Evolutionary conservation across 441 rosid species (phyloP).

Genomic region (Gossypium aridum): DNA sequence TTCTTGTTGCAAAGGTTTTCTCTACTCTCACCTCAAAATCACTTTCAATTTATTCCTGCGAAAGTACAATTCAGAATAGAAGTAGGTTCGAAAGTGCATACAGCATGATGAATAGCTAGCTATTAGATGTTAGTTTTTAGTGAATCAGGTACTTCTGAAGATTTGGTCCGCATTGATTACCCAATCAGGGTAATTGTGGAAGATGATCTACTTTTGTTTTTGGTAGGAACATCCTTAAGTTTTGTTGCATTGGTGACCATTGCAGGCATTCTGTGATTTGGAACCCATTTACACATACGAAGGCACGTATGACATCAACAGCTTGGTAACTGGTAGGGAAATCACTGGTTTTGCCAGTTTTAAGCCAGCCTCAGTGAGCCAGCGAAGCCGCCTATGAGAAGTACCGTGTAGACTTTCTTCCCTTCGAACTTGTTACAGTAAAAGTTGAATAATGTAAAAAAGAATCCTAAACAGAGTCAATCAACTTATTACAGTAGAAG

Average conservation of each 20-base stretch:
- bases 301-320: constrained; percentile 90
- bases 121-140: neutral
- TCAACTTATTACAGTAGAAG: neutral
- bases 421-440: too few species aligned
- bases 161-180: neutral
- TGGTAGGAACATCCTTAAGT: neutral
- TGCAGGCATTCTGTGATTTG: constrained; percentile 96
- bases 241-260: neutral
- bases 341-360: constrained; percentile 84
- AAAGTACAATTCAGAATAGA: constrained; percentile 12
- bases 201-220: neutral
- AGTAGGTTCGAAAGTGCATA: neutral
- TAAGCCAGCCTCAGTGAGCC: constrained; percentile 46
- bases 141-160: neutral
- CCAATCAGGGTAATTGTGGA: neutral
- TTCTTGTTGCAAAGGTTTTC: constrained; percentile 88
- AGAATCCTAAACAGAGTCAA: neutral
- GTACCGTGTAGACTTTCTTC: neutral
- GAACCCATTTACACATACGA: constrained; percentile 91
- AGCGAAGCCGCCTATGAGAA: constrained; percentile 59
- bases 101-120: neutral
- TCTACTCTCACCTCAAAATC: constrained; percentile 1
- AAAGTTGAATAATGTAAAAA: neutral
- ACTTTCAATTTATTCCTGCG: constrained; percentile 7
- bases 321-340: constrained; percentile 76